Percentiles rank a stretch among this genome's conserved stretches.
These are phyloP conservation scores for Pseudocercospora ulei DNA, from an alignment of 2,329 filamentous ascomycete genomes.

Conservation along the genomic window DNA sequence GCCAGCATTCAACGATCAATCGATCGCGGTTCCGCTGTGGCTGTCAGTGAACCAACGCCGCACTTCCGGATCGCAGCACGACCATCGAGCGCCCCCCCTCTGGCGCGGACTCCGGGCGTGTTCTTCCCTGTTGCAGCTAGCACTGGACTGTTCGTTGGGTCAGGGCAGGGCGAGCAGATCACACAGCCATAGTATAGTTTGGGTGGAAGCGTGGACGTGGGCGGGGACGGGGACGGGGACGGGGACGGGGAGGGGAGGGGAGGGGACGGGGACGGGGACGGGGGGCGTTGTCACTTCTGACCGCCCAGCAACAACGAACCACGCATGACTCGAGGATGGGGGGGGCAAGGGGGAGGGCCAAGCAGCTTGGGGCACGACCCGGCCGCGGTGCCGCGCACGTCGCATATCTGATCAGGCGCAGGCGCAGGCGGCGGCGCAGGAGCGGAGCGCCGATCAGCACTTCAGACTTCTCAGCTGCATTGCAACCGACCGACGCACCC, in stretches of 20 bases:
- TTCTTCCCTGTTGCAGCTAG: conserved; percentile 3
- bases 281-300: too few species aligned
- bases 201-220: too few species aligned
- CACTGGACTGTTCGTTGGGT: background rate
- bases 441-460: conserved; percentile 15
- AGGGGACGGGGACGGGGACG: too few species aligned
- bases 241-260: too few species aligned
- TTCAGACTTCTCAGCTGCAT: conserved; percentile 17
- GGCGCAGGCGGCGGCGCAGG: conserved; percentile 11
- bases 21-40: conserved; percentile 15
- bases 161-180: conserved; percentile 1
- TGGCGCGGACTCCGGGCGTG: conserved; percentile 4
- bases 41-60: conserved; percentile 18
- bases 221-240: too few species aligned
- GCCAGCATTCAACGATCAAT: conserved; percentile 4
- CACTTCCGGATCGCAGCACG: conserved; percentile 13
- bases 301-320: too few species aligned
- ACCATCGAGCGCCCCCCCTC: conserved; percentile 2
- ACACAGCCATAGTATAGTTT: background rate
- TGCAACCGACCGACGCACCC: conserved; percentile 13
- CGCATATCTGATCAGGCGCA: too few species aligned
- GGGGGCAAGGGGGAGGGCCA: too few species aligned
- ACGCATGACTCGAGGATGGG: too few species aligned
- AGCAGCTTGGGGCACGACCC: too few species aligned
- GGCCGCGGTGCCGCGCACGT: too few species aligned